A percentile compares a stretch with the other conserved stretches of the same genome.
phyloP scores from a whole-genome alignment of 768 basidiomycete species.

The Russula griseocarnosa region DNA sequence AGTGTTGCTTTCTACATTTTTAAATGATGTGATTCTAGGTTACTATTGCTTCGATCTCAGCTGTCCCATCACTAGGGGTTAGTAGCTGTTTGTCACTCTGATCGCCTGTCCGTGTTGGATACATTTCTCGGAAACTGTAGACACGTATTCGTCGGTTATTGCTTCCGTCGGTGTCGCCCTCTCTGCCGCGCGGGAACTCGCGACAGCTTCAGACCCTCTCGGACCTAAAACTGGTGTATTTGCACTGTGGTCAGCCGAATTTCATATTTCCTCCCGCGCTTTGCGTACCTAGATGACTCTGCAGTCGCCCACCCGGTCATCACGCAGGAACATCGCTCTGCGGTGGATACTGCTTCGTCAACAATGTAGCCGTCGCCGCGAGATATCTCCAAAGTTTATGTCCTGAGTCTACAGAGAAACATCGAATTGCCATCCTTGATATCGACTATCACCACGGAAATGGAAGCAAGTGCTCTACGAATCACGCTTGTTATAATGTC shows the following conservation, averaged over 20 bases:
- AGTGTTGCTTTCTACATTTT: background rate
- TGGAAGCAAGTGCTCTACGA: conserved; percentile 28
- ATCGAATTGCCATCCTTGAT: conserved; percentile 35
- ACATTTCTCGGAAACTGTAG: conserved; percentile 14
- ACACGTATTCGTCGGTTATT: conserved; percentile 32
- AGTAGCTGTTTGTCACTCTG: background rate
- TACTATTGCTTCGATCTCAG: conserved; percentile 36
- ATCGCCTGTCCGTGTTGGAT: background rate
- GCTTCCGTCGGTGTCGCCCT: conserved; percentile 33
- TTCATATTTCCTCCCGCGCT: background rate
- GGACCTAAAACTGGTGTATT: conserved; percentile 7
- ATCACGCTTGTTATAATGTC: background rate
- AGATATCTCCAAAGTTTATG: conserved; percentile 28
- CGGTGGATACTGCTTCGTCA: conserved; percentile 39
- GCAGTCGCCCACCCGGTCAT: conserved; percentile 36
- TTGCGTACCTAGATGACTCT: background rate
- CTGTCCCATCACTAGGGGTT: conserved; percentile 34
- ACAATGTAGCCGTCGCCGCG: conserved; percentile 36
- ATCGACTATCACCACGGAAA: conserved; percentile 38
- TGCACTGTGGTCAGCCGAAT: conserved; percentile 25
- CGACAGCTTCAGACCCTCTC: background rate
- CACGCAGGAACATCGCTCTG: conserved; percentile 33
- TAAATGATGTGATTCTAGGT: background rate
- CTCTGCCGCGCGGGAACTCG: conserved; percentile 30
- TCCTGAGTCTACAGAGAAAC: background rate